These are phyloP conservation scores for Obba rivulosa DNA, from an alignment of 768 basidiomycete species.

Conservation along the genomic window DNA sequence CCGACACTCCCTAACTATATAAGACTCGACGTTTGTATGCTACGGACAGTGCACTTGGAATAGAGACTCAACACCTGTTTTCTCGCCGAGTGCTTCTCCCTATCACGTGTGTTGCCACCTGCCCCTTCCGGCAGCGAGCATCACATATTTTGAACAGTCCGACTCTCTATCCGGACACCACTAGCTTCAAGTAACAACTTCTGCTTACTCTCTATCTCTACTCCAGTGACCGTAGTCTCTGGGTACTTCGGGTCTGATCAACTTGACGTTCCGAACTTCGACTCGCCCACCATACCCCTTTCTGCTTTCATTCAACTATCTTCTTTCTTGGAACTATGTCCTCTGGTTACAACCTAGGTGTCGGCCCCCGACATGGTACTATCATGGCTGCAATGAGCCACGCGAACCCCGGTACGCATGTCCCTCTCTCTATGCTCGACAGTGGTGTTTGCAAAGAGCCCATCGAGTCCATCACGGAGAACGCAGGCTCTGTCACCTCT, in stretches of 20 bases:
- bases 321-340: conserved; percentile 1
- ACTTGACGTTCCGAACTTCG: conserved; percentile 7
- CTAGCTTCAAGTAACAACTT: not conserved
- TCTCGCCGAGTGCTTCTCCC: no score
- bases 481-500: no score
- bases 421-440: no score
- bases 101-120: no score
- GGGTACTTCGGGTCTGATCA: conserved; percentile 14
- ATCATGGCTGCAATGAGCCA: not conserved
- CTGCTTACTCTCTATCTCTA: conserved; percentile 1
- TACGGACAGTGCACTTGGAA: no score
- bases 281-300: not conserved
- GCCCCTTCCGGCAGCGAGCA: no score
- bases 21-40: no score
- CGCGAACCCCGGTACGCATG: conserved; percentile 1
- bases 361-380: not conserved
- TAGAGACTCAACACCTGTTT: no score
- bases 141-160: conserved; percentile 10
- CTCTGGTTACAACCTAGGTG: conserved; percentile 9
- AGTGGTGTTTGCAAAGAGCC: no score
- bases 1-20: no score
- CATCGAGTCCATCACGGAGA: no score
- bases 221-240: conserved; percentile 1
- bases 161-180: not conserved
- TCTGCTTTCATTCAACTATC: not conserved